Conservation (phyloP, 1,139 yeast species). For the Debaryomyces robertsiae region DNA sequence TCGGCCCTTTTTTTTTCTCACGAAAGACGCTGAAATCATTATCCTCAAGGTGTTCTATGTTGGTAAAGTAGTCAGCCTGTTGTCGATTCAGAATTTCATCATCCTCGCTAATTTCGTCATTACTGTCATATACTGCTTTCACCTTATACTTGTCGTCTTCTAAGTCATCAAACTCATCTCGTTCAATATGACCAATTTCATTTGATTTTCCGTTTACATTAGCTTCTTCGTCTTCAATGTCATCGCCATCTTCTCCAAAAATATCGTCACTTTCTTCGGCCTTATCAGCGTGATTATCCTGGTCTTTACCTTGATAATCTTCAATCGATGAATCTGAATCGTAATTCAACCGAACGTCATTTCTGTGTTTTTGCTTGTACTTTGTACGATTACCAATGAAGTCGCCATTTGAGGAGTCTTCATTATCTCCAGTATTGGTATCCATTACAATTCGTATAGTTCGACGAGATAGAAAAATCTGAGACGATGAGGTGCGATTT, state of each 20-base stretch:
- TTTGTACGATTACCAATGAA: conserved; percentile 29
- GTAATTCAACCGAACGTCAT: conserved; percentile 29
- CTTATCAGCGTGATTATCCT: conserved; percentile 12
- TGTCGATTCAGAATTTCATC: conserved; percentile 11
- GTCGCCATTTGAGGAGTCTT: conserved; percentile 24
- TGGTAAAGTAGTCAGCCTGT: conserved; percentile 19
- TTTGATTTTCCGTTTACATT: conserved; percentile 8
- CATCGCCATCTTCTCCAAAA: conserved; percentile 40
- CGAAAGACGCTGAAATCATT: background rate
- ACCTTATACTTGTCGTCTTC: conserved; percentile 1
- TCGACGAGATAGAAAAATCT: background rate
- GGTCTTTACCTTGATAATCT: conserved; percentile 15
- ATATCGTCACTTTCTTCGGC: conserved; percentile 33
- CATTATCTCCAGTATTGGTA: conserved; percentile 17
- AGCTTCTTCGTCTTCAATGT: conserved; percentile 21
- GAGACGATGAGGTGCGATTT: conserved; percentile 5
- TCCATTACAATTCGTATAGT: conserved; percentile 8
- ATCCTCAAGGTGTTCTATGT: conserved; percentile 17
- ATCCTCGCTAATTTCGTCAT: conserved; percentile 7
- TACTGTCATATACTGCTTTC: background rate
- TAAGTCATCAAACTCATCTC: conserved; percentile 7
- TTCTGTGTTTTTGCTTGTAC: conserved; percentile 23
- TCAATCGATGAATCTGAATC: conserved; percentile 37
- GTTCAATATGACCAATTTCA: conserved; percentile 3
- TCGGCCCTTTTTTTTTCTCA: conserved; percentile 18